Percentiles rank a stretch among this genome's conserved stretches.
Evolutionary conservation across 2,329 filamentous ascomycete genomes (phyloP).

Genomic region (Phoma sp.): DNA sequence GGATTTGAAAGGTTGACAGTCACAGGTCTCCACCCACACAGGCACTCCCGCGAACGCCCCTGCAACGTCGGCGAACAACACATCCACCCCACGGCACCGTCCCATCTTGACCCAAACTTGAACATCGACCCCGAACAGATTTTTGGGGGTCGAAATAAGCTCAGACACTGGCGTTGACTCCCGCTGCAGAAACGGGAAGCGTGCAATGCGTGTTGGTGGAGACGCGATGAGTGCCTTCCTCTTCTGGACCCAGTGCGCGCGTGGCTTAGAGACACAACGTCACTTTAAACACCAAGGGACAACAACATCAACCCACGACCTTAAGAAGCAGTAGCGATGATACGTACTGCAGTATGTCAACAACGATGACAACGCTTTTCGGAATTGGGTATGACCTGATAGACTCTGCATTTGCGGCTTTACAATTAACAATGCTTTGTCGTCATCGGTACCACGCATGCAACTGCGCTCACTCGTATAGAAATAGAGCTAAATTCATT

Average conservation of each 20-base stretch:
- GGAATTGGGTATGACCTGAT: not conserved
- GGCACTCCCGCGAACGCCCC: not conserved
- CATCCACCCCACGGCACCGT: not conserved
- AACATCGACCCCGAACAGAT: not conserved
- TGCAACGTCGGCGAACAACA: not conserved
- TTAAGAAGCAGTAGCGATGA: not conserved
- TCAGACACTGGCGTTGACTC: slow-evolving; percentile 25
- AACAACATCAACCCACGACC: not conserved
- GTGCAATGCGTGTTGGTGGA: slow-evolving; percentile 30
- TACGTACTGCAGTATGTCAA: not conserved
- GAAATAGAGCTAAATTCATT: not conserved
- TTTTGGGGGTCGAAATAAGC: slow-evolving; percentile 29
- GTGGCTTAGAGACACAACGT: slow-evolving; percentile 16
- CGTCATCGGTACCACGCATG: not conserved
- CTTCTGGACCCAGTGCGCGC: slow-evolving; percentile 20
- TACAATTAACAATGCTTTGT: not conserved
- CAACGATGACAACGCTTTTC: not conserved
- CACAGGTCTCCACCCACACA: not conserved
- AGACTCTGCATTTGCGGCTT: not conserved
- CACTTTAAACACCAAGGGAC: slow-evolving; percentile 4
- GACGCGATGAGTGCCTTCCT: slow-evolving; percentile 29
- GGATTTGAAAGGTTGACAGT: not conserved
- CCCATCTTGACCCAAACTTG: not conserved
- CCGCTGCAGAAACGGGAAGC: slow-evolving; percentile 26
- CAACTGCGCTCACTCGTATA: not conserved